phyloP scores from a whole-genome alignment of 495 filamentous ascomycete species.

The Aspergillus egyptiacus region DNA sequence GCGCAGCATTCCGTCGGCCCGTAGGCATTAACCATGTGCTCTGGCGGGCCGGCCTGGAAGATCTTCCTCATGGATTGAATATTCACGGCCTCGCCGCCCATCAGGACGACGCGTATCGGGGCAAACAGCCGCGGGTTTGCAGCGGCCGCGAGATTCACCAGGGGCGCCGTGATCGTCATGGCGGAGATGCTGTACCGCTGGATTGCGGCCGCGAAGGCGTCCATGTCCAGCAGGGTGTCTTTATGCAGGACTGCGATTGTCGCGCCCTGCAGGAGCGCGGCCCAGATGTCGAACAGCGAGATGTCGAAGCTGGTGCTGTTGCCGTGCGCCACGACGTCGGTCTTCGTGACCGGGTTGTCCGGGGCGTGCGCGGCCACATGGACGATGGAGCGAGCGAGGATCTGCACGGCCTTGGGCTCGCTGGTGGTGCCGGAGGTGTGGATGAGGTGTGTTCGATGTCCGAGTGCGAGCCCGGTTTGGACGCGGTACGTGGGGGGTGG shows the following conservation, averaged over 20 bases:
- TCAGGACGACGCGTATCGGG: constrained; percentile 9
- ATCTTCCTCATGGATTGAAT: constrained; percentile 12
- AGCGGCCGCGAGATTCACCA: constrained; percentile 16
- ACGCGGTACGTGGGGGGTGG: too few relatives aligned
- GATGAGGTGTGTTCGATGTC: constrained; percentile 23
- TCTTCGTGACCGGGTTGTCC: constrained; percentile 7
- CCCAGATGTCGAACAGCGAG: constrained; percentile 26
- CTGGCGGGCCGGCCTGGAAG: constrained; percentile 14
- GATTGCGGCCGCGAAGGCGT: constrained; percentile 1
- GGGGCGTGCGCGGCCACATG: constrained; percentile 17
- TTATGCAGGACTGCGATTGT: constrained; percentile 16
- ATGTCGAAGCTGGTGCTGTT: constrained; percentile 26
- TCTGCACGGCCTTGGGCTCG: constrained; percentile 23
- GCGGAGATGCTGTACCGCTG: constrained; percentile 6
- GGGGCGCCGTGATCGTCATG: constrained; percentile 18
- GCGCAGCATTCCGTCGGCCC: constrained; percentile 28
- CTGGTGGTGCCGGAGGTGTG: constrained; percentile 25
- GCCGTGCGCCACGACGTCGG: constrained; percentile 18
- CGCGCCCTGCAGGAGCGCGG: constrained; percentile 15
- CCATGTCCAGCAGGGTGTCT: constrained; percentile 9
- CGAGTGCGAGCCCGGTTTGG: too few relatives aligned
- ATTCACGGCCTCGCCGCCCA: constrained; percentile 21
- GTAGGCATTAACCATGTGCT: constrained; percentile 27
- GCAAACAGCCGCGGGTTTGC: constrained; percentile 13
- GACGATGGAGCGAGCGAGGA: constrained; percentile 16